phyloP scores from a whole-genome alignment of 176 grass and related monocot genomes.

The Puccinellia tenuiflora region DNA sequence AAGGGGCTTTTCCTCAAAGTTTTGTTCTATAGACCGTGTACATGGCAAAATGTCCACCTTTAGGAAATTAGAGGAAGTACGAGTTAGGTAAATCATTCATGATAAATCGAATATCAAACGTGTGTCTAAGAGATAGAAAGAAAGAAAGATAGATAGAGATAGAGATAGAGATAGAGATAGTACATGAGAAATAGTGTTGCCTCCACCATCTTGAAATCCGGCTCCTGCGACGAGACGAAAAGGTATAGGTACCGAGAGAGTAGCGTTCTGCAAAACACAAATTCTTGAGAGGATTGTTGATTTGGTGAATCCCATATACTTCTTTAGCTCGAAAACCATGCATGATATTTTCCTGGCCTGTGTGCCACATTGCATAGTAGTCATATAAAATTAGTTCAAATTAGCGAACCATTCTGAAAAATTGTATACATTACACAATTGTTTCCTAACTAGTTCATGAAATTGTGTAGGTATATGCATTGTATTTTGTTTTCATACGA shows the following conservation, averaged over 20 bases:
- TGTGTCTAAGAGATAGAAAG: not conserved
- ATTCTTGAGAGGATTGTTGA: not conserved
- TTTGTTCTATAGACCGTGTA: not conserved
- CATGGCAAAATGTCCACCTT: not conserved
- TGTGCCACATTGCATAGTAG: not conserved
- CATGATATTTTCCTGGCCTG: not conserved
- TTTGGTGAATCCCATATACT: slow-evolving; percentile 15
- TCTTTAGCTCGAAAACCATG: slow-evolving; percentile 25
- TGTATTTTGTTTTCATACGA: not conserved
- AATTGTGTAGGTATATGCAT: not conserved
- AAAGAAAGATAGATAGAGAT: not conserved
- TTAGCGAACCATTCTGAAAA: not conserved
- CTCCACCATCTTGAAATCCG: too few relatives aligned
- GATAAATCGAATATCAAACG: too few relatives aligned
- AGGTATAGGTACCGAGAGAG: too few relatives aligned
- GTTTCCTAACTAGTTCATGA: not conserved
- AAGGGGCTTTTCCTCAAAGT: not conserved
- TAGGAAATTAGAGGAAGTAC: not conserved
- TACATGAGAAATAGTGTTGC: too few relatives aligned
- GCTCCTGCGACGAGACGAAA: too few relatives aligned
- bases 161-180: too few relatives aligned
- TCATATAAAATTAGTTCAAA: not conserved
- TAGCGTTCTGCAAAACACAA: too few relatives aligned
- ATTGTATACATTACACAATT: not conserved
- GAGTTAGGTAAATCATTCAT: not conserved